Percentiles rank a stretch among this genome's conserved stretches.
Evolutionary conservation across 495 filamentous ascomycete species (phyloP).

Genomic region (Penicillium manginii): DNA sequence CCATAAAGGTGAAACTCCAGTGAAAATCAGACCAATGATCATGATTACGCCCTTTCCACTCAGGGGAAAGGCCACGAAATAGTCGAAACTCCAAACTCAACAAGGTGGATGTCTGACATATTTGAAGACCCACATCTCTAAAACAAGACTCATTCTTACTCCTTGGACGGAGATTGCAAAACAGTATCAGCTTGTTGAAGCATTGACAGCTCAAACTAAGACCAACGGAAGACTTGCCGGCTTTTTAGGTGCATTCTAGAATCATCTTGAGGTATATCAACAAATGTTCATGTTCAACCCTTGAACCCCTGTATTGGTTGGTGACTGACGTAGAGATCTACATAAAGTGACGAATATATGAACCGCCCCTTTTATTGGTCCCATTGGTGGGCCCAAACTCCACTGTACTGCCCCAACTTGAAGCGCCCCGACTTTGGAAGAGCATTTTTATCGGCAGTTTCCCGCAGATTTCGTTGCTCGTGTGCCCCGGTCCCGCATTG

Average conservation of each 20-base stretch:
- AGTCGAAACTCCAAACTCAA: conserved; percentile 4
- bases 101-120: conserved; percentile 4
- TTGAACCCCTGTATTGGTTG: neutral
- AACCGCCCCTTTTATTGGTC: neutral
- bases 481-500: conserved; percentile 4
- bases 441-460: neutral
- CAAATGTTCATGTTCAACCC: neutral
- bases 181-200: neutral
- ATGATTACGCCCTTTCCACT: neutral
- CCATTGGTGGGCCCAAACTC: neutral
- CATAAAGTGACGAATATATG: neutral
- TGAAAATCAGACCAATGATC: neutral
- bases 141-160: conserved; percentile 5
- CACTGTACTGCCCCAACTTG: conserved; percentile 3
- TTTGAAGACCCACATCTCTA: neutral
- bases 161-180: conserved; percentile 5
- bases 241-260: neutral
- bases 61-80: conserved; percentile 5
- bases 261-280: neutral
- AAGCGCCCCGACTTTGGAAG: neutral
- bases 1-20: conserved; percentile 1
- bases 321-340: conserved; percentile 1
- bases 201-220: neutral
- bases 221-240: neutral
- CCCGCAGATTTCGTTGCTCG: neutral